Evolutionary conservation across 208 protist genomes (phyloP), one percentile per base, ranked within the genome.

Genomic region (Acanthamoeba culbertsoni): DNA sequence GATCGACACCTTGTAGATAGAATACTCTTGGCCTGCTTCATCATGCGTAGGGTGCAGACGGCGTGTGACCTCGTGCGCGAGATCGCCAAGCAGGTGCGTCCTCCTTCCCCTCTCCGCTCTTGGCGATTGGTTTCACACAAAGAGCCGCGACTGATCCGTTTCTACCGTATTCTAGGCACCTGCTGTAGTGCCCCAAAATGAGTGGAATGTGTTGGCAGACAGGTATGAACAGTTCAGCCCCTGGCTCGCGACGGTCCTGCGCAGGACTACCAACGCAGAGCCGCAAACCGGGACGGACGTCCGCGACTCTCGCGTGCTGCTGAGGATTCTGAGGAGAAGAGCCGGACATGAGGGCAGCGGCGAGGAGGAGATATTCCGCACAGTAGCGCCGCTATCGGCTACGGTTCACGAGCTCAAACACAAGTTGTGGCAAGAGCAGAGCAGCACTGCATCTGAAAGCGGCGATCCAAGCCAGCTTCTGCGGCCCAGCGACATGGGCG

Each of bases 391-490:
- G 46, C 82, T 71, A 26, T 26, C 48, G 40, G 82, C 82, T 23
- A 62, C 55, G 18, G 82, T 90, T 20, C 31, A n/a, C 18, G 55
- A 90, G 82, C 48, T 90, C 18, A 90, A 90, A 42, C 48, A 90
- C 55, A 90, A 90, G 53, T n/a, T 90, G 28, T 90, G 57, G 48
- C 82, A 71, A 26, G 82, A 90, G 82, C 82, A 90, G 53, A 28
- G 23, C 43, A 35, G 73, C 28, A 37, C 55, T 2, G 73, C 40
- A 10, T 18, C 46, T 23, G 51, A 90, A 33, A 62, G 82, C 53
- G 33, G 82, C 73, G 73, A 84, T 6, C n/a, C 28, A 26, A 18
- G 65, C 65, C 43, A 55, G 26, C 43, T 55, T 23, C 73, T 90
- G 26, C n/a, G 82, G 51, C 82, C 82, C 37, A 68, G 40, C 33